Conservation (phyloP, 768 basidiomycete genomes). For the Serendipita sp. region DNA sequence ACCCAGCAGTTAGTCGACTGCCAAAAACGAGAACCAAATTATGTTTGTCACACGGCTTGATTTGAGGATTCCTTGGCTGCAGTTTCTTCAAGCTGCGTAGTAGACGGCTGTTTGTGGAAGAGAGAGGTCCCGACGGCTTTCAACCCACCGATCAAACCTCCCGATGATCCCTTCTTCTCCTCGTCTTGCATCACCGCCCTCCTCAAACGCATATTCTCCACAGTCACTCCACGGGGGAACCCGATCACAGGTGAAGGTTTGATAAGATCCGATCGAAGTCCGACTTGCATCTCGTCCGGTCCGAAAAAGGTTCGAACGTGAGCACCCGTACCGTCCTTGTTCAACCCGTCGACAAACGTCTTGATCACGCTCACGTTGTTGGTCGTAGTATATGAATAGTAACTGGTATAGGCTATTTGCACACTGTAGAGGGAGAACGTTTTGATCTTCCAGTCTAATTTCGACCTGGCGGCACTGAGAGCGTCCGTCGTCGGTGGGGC, state of each 20-base stretch:
- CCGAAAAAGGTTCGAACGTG: not conserved
- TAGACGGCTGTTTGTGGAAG: no score
- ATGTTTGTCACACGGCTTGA: no score
- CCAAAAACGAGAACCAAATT: no score
- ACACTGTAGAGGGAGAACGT: not conserved
- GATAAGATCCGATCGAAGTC: not conserved
- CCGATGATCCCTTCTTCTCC: no score
- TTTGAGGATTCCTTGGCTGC: no score
- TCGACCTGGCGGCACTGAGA: not conserved
- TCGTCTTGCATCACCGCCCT: no score
- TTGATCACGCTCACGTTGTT: not conserved
- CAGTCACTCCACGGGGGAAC: not conserved
- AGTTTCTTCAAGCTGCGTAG: no score
- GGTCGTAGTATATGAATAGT: not conserved
- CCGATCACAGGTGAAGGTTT: no score
- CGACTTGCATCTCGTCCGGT: not conserved
- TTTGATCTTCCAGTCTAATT: not conserved
- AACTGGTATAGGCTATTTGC: not conserved
- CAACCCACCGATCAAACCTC: no score
- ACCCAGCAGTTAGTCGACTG: no score
- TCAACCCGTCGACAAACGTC: not conserved
- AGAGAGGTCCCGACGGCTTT: no score
- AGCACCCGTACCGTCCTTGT: not conserved
- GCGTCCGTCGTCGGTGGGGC: no score
- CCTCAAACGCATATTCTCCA: slow-evolving; percentile 1